Conservation (phyloP, 768 basidiomycete species). For the Coprinopsis strossmayeri region DNA sequence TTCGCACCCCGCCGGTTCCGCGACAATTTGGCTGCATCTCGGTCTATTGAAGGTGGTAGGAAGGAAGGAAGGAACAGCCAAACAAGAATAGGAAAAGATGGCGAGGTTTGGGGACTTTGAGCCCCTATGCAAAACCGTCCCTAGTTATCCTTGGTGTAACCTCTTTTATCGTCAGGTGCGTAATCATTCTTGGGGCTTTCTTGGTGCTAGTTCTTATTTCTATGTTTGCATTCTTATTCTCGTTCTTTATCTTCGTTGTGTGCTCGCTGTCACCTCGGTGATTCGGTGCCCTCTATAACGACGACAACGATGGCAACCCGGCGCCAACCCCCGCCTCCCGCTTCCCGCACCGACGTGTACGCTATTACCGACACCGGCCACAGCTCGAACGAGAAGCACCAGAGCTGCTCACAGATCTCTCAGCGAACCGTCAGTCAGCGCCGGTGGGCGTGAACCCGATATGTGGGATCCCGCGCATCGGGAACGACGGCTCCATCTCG, state of each 20-base stretch:
- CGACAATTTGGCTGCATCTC: no score
- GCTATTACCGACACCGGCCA: no score
- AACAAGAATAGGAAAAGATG: conserved; percentile 18
- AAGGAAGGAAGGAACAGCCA: no score
- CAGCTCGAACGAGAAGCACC: conserved; percentile 33
- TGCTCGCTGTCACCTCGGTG: no score
- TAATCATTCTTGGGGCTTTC: neutral
- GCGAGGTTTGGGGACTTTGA: conserved; percentile 69
- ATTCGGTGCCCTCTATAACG: neutral
- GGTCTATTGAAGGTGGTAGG: no score
- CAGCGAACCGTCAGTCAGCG: conserved; percentile 41
- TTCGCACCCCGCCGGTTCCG: no score
- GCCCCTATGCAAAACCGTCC: conserved; percentile 58
- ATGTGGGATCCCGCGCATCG: conserved; percentile 70
- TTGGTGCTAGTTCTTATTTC: neutral
- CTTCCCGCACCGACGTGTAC: no score
- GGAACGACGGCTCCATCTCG: conserved; percentile 54
- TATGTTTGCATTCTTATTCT: no score
- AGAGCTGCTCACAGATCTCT: conserved; percentile 29
- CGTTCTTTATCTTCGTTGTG: no score
- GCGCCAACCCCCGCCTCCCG: neutral
- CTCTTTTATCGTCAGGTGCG: conserved; percentile 85
- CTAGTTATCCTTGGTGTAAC: conserved; percentile 90
- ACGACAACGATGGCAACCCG: neutral
- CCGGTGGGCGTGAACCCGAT: conserved; percentile 78